A percentile compares a stretch with the other conserved stretches of the same genome.
phyloP scores from a whole-genome alignment of 129 eudicot genomes.

The Erigeron canadensis region DNA sequence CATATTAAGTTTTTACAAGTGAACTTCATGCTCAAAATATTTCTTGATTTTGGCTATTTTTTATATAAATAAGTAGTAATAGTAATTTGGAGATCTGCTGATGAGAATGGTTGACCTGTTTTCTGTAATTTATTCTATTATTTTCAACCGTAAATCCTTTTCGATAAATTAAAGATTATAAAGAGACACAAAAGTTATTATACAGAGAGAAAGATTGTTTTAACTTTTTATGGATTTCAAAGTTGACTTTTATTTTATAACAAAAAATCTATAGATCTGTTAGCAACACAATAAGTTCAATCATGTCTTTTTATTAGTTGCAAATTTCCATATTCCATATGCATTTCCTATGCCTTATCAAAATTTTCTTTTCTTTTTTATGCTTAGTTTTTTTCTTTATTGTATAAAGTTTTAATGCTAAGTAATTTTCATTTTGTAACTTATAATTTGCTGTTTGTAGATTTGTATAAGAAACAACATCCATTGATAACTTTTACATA shows the following conservation, averaged over 20 bases:
- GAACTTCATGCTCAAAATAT: conserved; percentile 7
- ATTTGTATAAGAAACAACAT: conserved; percentile 10
- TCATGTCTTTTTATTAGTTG: not conserved
- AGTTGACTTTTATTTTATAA: conserved; percentile 33
- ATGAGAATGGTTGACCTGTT: conserved; percentile 19
- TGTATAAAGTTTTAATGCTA: not conserved
- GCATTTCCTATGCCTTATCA: conserved; percentile 12
- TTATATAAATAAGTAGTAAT: not conserved
- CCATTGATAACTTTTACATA: conserved; percentile 7
- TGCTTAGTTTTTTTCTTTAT: not conserved
- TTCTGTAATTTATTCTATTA: conserved; percentile 5
- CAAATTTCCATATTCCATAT: conserved; percentile 21
- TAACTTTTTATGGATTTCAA: conserved; percentile 28
- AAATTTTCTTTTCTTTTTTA: not conserved
- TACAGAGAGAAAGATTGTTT: conserved; percentile 28
- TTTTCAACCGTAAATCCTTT: conserved; percentile 29
- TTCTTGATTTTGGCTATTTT: not conserved
- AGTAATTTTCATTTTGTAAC: conserved; percentile 3
- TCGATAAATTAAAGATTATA: conserved; percentile 25
- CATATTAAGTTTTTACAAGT: not conserved
- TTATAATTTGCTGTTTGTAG: conserved; percentile 17
- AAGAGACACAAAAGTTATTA: not conserved
- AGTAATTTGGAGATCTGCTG: conserved; percentile 26
- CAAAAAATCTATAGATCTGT: conserved; percentile 36
- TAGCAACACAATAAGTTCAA: conserved; percentile 25